Evolutionary conservation across 345 rosid species (phyloP), one percentile per base, ranked within the genome.

Genomic region (Salix arbutifolia): DNA sequence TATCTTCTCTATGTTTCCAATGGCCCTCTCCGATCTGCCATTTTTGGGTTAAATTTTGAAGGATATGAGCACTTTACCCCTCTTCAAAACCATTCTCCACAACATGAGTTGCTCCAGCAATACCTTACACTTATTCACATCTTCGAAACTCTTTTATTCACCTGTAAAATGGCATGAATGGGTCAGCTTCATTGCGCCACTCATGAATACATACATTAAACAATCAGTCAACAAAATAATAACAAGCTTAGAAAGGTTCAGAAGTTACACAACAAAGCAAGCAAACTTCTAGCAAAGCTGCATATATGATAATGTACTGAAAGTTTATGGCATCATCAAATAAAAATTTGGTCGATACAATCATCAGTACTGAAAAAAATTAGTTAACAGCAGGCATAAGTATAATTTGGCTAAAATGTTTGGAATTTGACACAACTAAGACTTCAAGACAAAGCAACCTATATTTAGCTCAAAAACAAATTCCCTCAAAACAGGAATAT

Each of bases 11-110:
- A 30, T 17, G 26, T 44, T 38, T 61, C 30, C 11, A 11, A 11
- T 28, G 50, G 68, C 66, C 76, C 42, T 53, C 44, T 35, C 53
- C 28, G 8, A 17, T n/a, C 58, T 65, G 75, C 71, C 74, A 26
- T 10, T 67, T 72, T 46, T 25, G 56, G 80, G 81, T 53, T 79
- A 28, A 13, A 52, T 73, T 14, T 52, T 10, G 37, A 10, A 67
- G 78, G 72, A 71, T 78, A 68, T 73, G 76, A 77, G 81, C 80
- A 79, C 65, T 76, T 78, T 30, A 16, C n/a, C 28, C 74, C 79
- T 69, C 79, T 71, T 81, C 69, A 58, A 80, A 56, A 25, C 81
- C 79, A 64, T 52, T 44, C 60, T 46, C 73, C 79, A 74, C 69
- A 58, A 23, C 70, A 40, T 19, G 16, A 37, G 70, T 61, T 14